A percentile compares a stretch with the other conserved stretches of the same genome.
Conservation (phyloP, 1,139 yeast genomes). For the Trichomonascaceae sp. region DNA sequence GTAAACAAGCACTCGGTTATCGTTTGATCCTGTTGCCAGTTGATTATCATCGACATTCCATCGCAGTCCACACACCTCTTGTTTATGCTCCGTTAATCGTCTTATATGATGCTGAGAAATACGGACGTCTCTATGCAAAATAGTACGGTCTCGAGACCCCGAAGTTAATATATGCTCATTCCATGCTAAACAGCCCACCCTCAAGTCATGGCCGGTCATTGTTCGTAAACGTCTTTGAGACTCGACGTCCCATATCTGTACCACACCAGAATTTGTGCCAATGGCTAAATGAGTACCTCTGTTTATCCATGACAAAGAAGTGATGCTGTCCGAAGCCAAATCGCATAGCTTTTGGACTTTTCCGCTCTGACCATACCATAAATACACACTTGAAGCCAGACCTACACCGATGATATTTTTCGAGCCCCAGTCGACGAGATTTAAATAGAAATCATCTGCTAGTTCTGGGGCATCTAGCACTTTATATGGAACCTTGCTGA, state of each 20-base stretch:
- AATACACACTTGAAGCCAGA: slow-evolving; percentile 75
- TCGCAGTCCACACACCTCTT: slow-evolving; percentile 92
- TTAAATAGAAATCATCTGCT: slow-evolving; percentile 88
- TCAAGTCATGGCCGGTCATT: slow-evolving; percentile 82
- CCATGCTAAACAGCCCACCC: slow-evolving; percentile 92
- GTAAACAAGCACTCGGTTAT: slow-evolving; percentile 73
- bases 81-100: slow-evolving; percentile 69
- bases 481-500: slow-evolving; percentile 82
- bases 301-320: slow-evolving; percentile 82
- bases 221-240: slow-evolving; percentile 69
- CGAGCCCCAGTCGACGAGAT: slow-evolving; percentile 93
- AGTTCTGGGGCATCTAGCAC: slow-evolving; percentile 96
- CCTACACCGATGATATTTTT: slow-evolving; percentile 89
- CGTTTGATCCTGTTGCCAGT: slow-evolving; percentile 56
- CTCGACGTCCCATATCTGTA: slow-evolving; percentile 95
- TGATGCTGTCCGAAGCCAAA: slow-evolving; percentile 53
- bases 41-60: slow-evolving; percentile 90
- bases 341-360: slow-evolving; percentile 71
- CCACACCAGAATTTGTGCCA: slow-evolving; percentile 81
- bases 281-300: slow-evolving; percentile 87
- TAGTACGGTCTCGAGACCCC: slow-evolving; percentile 81
- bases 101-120: slow-evolving; percentile 76
- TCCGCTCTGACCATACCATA: slow-evolving; percentile 88
- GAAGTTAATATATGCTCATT: slow-evolving; percentile 82
- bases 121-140: slow-evolving; percentile 86